Evolutionary conservation across 495 filamentous ascomycete species (phyloP).

Genomic region (Aspergillus haitiensis): DNA sequence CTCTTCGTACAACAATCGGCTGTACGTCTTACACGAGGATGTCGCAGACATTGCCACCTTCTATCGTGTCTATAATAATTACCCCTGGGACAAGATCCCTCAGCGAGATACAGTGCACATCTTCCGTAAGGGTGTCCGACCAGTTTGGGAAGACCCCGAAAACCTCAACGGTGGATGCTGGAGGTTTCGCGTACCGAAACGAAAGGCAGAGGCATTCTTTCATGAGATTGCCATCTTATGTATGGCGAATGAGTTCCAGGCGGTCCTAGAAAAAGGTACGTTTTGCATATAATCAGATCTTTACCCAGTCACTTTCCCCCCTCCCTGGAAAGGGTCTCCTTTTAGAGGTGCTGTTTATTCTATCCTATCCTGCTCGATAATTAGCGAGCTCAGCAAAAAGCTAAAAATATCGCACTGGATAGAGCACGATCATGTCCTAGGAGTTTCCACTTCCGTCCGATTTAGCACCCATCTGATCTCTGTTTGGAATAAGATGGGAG

Average conservation of each 20-base stretch:
- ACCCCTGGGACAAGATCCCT: constrained; percentile 70
- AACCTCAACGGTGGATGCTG: constrained; percentile 80
- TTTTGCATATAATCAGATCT: not conserved
- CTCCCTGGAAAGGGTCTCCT: no score
- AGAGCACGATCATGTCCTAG: constrained; percentile 73
- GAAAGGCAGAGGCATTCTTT: constrained; percentile 71
- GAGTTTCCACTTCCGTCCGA: constrained; percentile 59
- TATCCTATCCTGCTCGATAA: no score
- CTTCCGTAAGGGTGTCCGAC: constrained; percentile 82
- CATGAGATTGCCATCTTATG: constrained; percentile 76
- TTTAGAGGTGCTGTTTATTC: no score
- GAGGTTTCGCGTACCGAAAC: constrained; percentile 83
- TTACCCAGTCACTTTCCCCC: no score
- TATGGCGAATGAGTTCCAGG: constrained; percentile 81
- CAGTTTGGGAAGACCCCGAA: constrained; percentile 87
- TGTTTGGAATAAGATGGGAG: constrained; percentile 82
- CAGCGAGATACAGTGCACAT: constrained; percentile 82
- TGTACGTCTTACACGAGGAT: constrained; percentile 65
- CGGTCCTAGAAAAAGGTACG: constrained; percentile 67
- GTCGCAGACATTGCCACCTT: constrained; percentile 78
- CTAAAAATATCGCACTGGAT: not conserved
- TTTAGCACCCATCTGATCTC: constrained; percentile 73
- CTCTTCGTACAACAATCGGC: constrained; percentile 59
- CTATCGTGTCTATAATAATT: constrained; percentile 90
- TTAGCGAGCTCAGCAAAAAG: not conserved